phyloP scores from a whole-genome alignment of 192 early-diverging fungal genomes.

The Coemansia sp. region DNA sequence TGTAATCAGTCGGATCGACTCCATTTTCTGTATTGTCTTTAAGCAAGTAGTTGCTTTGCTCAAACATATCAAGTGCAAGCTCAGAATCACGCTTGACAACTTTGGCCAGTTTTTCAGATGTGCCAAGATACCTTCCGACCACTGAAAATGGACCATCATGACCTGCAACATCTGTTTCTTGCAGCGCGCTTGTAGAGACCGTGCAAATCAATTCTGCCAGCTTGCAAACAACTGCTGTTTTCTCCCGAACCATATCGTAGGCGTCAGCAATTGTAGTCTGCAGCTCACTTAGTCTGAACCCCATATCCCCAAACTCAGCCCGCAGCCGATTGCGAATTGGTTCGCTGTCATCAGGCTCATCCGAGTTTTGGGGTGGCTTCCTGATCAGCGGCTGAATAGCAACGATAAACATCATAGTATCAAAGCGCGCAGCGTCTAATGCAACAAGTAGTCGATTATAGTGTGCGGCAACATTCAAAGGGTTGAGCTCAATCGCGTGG shows the following conservation, averaged over 20 bases:
- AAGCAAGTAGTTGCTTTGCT: conserved; percentile 4
- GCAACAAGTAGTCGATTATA: conserved; percentile 34
- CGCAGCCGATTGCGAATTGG: conserved; percentile 23
- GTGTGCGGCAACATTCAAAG: conserved; percentile 29
- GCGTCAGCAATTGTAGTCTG: conserved; percentile 5
- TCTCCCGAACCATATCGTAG: conserved; percentile 1
- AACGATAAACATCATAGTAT: conserved; percentile 27
- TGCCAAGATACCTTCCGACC: conserved; percentile 23
- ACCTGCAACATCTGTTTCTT: background rate
- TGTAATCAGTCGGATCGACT: conserved; percentile 6
- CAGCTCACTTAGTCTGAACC: conserved; percentile 18
- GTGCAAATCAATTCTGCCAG: conserved; percentile 4
- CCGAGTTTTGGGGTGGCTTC: background rate
- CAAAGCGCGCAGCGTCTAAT: conserved; percentile 36
- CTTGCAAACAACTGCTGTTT: conserved; percentile 8
- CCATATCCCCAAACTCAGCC: conserved; percentile 47
- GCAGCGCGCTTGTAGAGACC: background rate
- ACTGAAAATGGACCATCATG: background rate
- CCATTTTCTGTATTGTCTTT: background rate
- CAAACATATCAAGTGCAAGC: conserved; percentile 11
- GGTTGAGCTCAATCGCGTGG: conserved; percentile 28
- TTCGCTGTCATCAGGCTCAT: conserved; percentile 7
- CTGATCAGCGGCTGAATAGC: conserved; percentile 21
- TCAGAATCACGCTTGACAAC: conserved; percentile 12
- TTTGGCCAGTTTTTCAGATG: conserved; percentile 4